Base-by-base conservation (phyloP, 768 basidiomycete genomes). In the Megacollybia marginata region DNA sequence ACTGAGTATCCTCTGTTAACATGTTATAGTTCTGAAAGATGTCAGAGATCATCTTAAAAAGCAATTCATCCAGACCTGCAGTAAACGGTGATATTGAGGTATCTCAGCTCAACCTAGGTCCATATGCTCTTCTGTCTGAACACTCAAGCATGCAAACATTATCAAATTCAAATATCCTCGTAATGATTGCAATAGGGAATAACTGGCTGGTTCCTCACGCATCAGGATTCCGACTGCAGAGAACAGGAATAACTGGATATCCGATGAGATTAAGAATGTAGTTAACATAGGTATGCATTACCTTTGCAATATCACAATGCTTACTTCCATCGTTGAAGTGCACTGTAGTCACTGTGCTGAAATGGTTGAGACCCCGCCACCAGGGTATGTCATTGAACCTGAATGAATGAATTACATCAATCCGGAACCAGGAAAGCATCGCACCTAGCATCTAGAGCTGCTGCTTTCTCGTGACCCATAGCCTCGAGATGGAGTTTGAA, bases 361-460 rank as follows among this genome's bases (percentile, higher is more conserved):
- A 71, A 46, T 67, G 67, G 20, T 59, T 58, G 1, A 73, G 51
- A 8, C 51, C 52, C 1, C 48, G 12, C 69, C 71, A 72, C 2
- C 35, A 52, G 9, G 71, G 71, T 4, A 69, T 50, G 1, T 42
- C 6, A 18, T 18, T 33, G 12, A 59, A 48, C 33, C 62, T 66
- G 42, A 7, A 12, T 16, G 48, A 42, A 10, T 8, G 44, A n/a
- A 6, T 47, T 16, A 36, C 10, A n/a, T n/a, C n/a, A n/a, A n/a
- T n/a, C n/a, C n/a, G n/a, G n/a, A n/a, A n/a, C 16, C 35, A 36
- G 10, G 45, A 33, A 38, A 9, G 42, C 48, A 20, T 51, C 36
- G 2, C 40, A 13, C 9, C 44, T 18, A 33, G 50, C 49, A 11
- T 51, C 50, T 5, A 36, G 35, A 12, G 46, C 49, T 2, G 3